Evolutionary conservation across 2,329 filamentous ascomycete species (phyloP).

Genomic region (Fusarium poae): DNA sequence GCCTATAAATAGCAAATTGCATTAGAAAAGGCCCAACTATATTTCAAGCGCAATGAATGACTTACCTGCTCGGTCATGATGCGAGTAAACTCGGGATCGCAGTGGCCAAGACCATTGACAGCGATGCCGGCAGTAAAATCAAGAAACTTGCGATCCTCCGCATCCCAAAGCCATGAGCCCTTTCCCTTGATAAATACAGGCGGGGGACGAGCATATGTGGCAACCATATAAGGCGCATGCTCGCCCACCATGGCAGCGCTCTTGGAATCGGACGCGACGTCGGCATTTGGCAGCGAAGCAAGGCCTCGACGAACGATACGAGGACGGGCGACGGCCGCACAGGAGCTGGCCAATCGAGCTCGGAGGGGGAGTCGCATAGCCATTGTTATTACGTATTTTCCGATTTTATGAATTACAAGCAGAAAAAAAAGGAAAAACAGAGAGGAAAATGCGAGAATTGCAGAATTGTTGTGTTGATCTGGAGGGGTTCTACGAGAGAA

Average conservation of each 20-base stretch:
- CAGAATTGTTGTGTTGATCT: conserved; percentile 5
- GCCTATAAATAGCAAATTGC: conserved; percentile 57
- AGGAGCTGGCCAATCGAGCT: conserved; percentile 53
- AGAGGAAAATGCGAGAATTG: neutral
- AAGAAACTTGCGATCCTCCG: conserved; percentile 89
- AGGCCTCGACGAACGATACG: conserved; percentile 50
- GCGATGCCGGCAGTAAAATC: conserved; percentile 98
- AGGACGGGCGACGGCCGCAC: conserved; percentile 43
- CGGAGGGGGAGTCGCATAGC: conserved; percentile 57
- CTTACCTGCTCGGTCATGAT: conserved; percentile 82
- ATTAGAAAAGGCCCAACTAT: conserved; percentile 1
- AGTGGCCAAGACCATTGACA: conserved; percentile 92
- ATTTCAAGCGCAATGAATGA: neutral
- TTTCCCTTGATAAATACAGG: conserved; percentile 91
- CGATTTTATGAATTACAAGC: neutral
- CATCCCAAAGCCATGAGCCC: conserved; percentile 90
- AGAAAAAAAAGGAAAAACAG: neutral
- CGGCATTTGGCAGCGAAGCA: conserved; percentile 71
- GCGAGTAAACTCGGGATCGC: conserved; percentile 80
- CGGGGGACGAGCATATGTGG: conserved; percentile 90
- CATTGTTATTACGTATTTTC: conserved; percentile 50
- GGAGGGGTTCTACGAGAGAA: conserved; percentile 33
- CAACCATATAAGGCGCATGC: conserved; percentile 90
- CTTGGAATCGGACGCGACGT: conserved; percentile 78
- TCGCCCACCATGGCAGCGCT: conserved; percentile 81